Percentiles rank a stretch among this genome's conserved stretches.
Evolutionary conservation across 495 filamentous ascomycete genomes (phyloP).

Genomic region (Penicillium paradoxum): DNA sequence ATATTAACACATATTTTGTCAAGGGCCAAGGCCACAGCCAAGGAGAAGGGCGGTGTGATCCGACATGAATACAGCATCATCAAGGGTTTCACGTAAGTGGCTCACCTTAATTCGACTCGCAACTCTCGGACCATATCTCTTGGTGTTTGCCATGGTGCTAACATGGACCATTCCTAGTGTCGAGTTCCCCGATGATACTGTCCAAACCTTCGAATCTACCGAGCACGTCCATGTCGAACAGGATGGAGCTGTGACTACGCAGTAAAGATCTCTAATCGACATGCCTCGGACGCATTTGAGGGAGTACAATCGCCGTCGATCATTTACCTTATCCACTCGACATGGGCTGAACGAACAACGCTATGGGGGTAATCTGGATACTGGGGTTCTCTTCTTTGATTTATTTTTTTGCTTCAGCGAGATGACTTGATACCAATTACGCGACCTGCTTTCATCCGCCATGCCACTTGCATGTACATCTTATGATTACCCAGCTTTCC

Average conservation of each 20-base stretch:
- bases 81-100: constrained; percentile 82
- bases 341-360: background rate
- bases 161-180: constrained; percentile 49
- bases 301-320: constrained; percentile 1
- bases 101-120: background rate
- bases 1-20: constrained; percentile 7
- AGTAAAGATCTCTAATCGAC: constrained; percentile 37
- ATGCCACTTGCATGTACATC: constrained; percentile 11
- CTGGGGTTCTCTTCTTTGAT: constrained; percentile 9
- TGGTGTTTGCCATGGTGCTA: background rate
- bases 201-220: constrained; percentile 56
- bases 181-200: constrained; percentile 60
- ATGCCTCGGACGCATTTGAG: background rate
- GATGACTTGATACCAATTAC: constrained; percentile 18
- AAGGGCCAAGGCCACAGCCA: constrained; percentile 69
- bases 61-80: constrained; percentile 77
- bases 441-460: constrained; percentile 9
- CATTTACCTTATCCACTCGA: background rate
- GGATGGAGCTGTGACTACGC: constrained; percentile 65
- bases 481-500: background rate
- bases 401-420: constrained; percentile 10
- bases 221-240: constrained; percentile 73
- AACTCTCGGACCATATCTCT: background rate
- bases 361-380: background rate
- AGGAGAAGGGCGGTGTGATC: constrained; percentile 72